Conservation (phyloP, 1,284 basidiomycete genomes). For the Pisolithus thermaeus region DNA sequence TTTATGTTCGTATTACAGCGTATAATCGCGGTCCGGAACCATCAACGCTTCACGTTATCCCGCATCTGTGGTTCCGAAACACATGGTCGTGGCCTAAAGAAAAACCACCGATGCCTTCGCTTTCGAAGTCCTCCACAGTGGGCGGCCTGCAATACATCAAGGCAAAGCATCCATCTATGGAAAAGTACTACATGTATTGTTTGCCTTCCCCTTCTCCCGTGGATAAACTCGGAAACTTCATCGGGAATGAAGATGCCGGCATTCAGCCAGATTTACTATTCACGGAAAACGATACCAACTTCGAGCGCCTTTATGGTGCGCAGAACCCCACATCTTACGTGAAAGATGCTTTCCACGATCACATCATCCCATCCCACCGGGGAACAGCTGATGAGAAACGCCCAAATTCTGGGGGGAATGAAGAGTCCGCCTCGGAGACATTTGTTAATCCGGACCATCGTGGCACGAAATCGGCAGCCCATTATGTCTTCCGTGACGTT, state of each 20-base stretch:
- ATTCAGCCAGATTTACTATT: conserved; percentile 84
- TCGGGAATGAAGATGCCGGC: conserved; percentile 59
- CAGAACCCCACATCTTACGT: conserved; percentile 79
- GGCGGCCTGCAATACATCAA: conserved; percentile 62
- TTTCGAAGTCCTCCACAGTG: conserved; percentile 51
- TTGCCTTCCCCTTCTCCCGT: conserved; percentile 90
- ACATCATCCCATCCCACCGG: conserved; percentile 85
- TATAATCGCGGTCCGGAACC: conserved; percentile 97
- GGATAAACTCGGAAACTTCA: conserved; percentile 56
- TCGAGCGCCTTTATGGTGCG: conserved; percentile 84
- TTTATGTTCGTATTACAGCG: conserved; percentile 91
- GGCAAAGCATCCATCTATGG: conserved; percentile 69
- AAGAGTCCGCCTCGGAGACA: conserved; percentile 30
- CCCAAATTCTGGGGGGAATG: conserved; percentile 28
- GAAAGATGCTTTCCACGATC: conserved; percentile 99
- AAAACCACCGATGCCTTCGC: conserved; percentile 70
- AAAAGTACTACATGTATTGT: conserved; percentile 81
- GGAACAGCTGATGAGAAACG: conserved; percentile 39
- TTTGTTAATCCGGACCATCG: conserved; percentile 86
- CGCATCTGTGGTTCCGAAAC: conserved; percentile 96
- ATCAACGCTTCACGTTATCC: conserved; percentile 92
- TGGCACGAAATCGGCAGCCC: conserved; percentile 91
- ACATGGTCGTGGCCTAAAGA: conserved; percentile 95
- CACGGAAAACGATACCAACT: conserved; percentile 98
- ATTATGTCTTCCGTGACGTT: conserved; percentile 85